Conservation (phyloP, 164 flowering plant genomes). For the Chloranthus sessilifolius region DNA sequence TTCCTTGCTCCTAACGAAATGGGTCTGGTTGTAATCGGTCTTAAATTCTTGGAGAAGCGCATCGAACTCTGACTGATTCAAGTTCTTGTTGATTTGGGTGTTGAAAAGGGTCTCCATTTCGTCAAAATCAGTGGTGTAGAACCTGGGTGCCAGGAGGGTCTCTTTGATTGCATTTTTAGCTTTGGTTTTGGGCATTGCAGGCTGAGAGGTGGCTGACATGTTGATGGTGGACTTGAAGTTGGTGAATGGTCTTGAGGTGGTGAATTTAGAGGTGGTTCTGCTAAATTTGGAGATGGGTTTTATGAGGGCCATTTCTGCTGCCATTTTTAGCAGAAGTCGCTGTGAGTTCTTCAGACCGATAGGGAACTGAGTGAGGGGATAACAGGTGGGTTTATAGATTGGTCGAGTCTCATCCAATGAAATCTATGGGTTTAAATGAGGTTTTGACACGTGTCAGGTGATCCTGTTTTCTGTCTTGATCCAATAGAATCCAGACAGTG, state of each 20-base stretch:
- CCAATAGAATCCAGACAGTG: too few species aligned
- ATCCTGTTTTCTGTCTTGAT: slow-evolving; percentile 2
- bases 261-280: slow-evolving; percentile 24
- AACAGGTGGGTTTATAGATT: slow-evolving; percentile 9
- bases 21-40: slow-evolving; percentile 97
- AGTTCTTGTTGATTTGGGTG: slow-evolving; percentile 83
- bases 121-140: slow-evolving; percentile 96
- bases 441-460: slow-evolving; percentile 51
- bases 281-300: slow-evolving; percentile 67
- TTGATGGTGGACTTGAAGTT: slow-evolving; percentile 20
- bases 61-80: slow-evolving; percentile 75
- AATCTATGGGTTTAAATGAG: slow-evolving; percentile 40
- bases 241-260: slow-evolving; percentile 7
- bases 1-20: slow-evolving; percentile 92
- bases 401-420: slow-evolving; percentile 63
- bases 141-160: slow-evolving; percentile 85
- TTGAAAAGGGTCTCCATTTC: slow-evolving; percentile 97
- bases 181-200: slow-evolving; percentile 32
- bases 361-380: slow-evolving; percentile 16
- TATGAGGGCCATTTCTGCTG: slow-evolving; percentile 68
- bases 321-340: slow-evolving; percentile 27
- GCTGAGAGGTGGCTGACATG: slow-evolving; percentile 37
- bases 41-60: slow-evolving; percentile 91
- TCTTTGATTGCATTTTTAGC: slow-evolving; percentile 56
- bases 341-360: too few species aligned